Evolutionary conservation across 495 filamentous ascomycete genomes (phyloP).

Genomic region (Glarea lozoyensis): DNA sequence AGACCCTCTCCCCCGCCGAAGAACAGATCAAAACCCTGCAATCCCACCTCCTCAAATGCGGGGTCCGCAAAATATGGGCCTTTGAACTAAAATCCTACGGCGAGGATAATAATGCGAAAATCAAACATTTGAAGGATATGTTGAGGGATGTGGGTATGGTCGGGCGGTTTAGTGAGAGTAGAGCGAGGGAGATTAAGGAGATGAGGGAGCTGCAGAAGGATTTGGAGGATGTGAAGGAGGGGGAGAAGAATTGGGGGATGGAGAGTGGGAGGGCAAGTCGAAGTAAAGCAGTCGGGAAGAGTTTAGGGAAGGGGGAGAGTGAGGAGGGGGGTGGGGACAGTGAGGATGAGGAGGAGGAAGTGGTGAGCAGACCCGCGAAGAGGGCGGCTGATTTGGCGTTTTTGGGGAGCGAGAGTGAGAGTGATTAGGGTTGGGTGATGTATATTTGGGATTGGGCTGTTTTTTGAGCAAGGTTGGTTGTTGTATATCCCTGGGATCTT

Average conservation of each 20-base stretch:
- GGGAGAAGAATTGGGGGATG: slow-evolving; percentile 69
- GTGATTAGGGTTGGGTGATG: too few relatives aligned
- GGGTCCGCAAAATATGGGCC: slow-evolving; percentile 86
- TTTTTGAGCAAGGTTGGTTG: too few relatives aligned
- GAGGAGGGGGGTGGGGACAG: slow-evolving; percentile 36
- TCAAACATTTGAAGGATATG: slow-evolving; percentile 68
- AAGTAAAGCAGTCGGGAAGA: slow-evolving; percentile 19
- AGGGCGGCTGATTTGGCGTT: slow-evolving; percentile 20
- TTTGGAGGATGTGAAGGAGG: slow-evolving; percentile 71
- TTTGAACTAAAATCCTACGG: slow-evolving; percentile 74
- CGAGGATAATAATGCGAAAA: slow-evolving; percentile 60
- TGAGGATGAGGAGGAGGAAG: slow-evolving; percentile 29
- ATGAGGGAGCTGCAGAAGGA: slow-evolving; percentile 72
- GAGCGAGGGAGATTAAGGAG: slow-evolving; percentile 79
- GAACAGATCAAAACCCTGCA: slow-evolving; percentile 88
- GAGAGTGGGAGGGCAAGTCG: slow-evolving; percentile 27
- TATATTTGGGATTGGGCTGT: too few relatives aligned
- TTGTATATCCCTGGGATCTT: too few relatives aligned
- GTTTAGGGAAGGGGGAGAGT: slow-evolving; percentile 21
- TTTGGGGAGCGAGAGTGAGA: slow-evolving; percentile 13
- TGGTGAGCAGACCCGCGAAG: slow-evolving; percentile 23
- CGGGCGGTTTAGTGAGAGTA: slow-evolving; percentile 75
- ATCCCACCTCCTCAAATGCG: slow-evolving; percentile 80
- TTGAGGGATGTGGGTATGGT: slow-evolving; percentile 77
- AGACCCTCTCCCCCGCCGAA: slow-evolving; percentile 52